phyloP scores from a whole-genome alignment of 1,284 basidiomycete genomes.

The Fomitiporia mediterranea region DNA sequence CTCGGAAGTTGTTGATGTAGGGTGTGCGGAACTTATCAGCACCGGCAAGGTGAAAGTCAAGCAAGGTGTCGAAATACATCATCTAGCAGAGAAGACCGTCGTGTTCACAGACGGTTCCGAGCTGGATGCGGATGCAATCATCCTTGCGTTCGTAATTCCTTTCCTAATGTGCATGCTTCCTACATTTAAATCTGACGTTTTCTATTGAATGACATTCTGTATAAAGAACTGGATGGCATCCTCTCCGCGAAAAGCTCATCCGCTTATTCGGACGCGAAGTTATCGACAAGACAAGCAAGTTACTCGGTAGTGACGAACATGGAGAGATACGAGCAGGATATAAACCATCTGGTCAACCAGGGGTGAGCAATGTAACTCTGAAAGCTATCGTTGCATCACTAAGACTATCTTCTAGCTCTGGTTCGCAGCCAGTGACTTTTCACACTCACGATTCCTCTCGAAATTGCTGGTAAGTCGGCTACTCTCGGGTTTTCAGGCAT shows the following conservation, averaged over 20 bases:
- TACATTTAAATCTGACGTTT: too few relatives aligned
- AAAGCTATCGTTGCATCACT: not conserved
- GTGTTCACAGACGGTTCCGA: slow-evolving; percentile 33
- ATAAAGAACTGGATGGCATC: slow-evolving; percentile 13
- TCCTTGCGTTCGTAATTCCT: slow-evolving; percentile 26
- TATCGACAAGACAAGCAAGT: slow-evolving; percentile 23
- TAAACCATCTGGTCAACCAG: slow-evolving; percentile 34
- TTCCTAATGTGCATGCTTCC: not conserved
- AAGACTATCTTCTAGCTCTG: slow-evolving; percentile 30
- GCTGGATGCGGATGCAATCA: slow-evolving; percentile 31
- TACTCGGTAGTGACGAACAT: slow-evolving; percentile 28
- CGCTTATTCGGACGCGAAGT: slow-evolving; percentile 26
- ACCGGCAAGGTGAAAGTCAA: slow-evolving; percentile 30
- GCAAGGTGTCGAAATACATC: slow-evolving; percentile 29
- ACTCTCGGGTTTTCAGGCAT: not conserved
- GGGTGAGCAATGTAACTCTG: slow-evolving; percentile 22
- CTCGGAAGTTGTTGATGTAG: slow-evolving; percentile 36
- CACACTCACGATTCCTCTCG: slow-evolving; percentile 29
- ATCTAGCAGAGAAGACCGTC: slow-evolving; percentile 26
- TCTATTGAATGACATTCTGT: not conserved
- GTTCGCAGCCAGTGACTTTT: slow-evolving; percentile 35
- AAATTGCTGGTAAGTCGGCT: slow-evolving; percentile 27
- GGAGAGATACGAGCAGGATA: slow-evolving; percentile 27
- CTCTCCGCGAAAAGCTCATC: slow-evolving; percentile 9
- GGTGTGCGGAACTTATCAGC: slow-evolving; percentile 33